These are phyloP conservation scores for Phellopilus nigrolimitatus DNA, from an alignment of 1,284 basidiomycete genomes.

Conservation along the genomic window DNA sequence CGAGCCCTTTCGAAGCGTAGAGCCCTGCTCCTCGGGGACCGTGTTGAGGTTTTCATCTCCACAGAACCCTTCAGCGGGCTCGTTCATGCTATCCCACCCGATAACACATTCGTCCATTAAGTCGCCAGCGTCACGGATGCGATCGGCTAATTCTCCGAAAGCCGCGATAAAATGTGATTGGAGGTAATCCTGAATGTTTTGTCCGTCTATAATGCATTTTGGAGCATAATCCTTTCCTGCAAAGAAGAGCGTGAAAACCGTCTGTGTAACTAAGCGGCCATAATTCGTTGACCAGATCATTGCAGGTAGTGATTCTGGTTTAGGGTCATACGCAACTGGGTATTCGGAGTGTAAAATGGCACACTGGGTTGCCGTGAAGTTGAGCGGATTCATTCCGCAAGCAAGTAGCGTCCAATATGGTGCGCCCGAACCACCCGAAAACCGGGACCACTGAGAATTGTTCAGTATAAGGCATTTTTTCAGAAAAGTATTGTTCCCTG, in stretches of 20 bases:
- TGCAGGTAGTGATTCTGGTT: constrained; percentile 74
- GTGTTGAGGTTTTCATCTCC: constrained; percentile 71
- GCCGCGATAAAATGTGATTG: constrained; percentile 85
- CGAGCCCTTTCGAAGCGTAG: constrained; percentile 79
- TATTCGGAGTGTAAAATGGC: constrained; percentile 91
- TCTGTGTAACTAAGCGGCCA: constrained; percentile 81
- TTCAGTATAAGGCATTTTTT: not conserved
- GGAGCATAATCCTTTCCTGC: constrained; percentile 89
- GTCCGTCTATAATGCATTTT: constrained; percentile 84
- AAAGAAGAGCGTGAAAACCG: constrained; percentile 93
- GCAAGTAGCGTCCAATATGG: constrained; percentile 93
- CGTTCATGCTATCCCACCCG: constrained; percentile 97
- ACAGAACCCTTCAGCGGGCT: constrained; percentile 86
- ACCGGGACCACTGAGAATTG: constrained; percentile 83
- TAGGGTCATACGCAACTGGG: constrained; percentile 53
- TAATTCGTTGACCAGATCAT: constrained; percentile 99
- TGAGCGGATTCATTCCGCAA: constrained; percentile 85
- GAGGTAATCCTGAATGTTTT: constrained; percentile 93
- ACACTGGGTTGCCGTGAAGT: constrained; percentile 81
- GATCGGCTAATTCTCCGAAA: constrained; percentile 68
- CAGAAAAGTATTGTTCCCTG: constrained; percentile 10
- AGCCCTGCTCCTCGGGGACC: constrained; percentile 62
- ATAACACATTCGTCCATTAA: constrained; percentile 85
- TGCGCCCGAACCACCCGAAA: constrained; percentile 93
- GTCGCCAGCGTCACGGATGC: constrained; percentile 68